A percentile compares a stretch with the other conserved stretches of the same genome.
phyloP scores from a whole-genome alignment of 164 flowering plant genomes.

The Macadamia tetraphylla region DNA sequence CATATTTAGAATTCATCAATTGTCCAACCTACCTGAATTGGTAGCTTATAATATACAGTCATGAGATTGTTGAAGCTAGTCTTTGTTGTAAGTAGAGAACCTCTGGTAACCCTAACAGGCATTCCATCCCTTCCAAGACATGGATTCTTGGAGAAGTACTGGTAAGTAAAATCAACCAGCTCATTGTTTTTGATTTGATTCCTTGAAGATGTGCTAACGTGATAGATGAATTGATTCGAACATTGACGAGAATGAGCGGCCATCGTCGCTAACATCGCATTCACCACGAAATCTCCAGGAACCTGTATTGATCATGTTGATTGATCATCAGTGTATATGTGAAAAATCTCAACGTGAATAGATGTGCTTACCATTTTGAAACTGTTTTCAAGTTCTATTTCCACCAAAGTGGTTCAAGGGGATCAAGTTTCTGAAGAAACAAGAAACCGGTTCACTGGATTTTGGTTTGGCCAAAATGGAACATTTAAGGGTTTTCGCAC shows the following conservation, averaged over 20 bases:
- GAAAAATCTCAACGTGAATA: no score
- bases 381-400: no score
- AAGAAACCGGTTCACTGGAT: no score
- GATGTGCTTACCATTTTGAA: no score
- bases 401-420: no score
- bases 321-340: background rate
- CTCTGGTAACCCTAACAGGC: constrained; percentile 33
- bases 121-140: constrained; percentile 43
- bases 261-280: constrained; percentile 57
- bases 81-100: constrained; percentile 23
- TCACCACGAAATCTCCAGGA: constrained; percentile 90
- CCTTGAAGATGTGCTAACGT: constrained; percentile 51
- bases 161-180: constrained; percentile 19
- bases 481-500: no score
- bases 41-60: constrained; percentile 35
- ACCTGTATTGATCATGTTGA: constrained; percentile 32
- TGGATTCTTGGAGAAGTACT: constrained; percentile 44
- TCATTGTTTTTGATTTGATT: constrained; percentile 26
- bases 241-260: constrained; percentile 37
- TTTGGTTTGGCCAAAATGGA: no score
- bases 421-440: no score
- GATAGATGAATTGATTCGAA: constrained; percentile 31
- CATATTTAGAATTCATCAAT: no score
- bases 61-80: constrained; percentile 48
- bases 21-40: constrained; percentile 37